phyloP scores from a whole-genome alignment of 768 basidiomycete genomes.

The Hygrocybe coccinea region DNA sequence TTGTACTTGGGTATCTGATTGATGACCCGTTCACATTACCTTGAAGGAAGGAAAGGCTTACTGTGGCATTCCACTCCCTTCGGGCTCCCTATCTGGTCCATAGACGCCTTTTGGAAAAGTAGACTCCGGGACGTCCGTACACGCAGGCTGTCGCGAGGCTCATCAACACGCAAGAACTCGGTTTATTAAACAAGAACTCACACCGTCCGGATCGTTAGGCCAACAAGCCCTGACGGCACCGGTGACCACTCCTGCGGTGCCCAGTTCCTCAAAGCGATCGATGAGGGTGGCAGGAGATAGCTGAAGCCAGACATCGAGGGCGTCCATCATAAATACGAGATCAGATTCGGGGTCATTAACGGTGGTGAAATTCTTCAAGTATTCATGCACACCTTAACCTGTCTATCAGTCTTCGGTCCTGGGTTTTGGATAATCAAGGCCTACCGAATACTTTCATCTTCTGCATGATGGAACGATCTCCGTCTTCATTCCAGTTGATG shows the following conservation, averaged over 20 bases:
- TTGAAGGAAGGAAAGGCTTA: background rate
- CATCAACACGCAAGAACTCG: background rate
- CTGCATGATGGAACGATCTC: slow-evolving; percentile 9
- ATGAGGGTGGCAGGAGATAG: slow-evolving; percentile 8
- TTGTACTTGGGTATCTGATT: background rate
- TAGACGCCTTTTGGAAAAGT: slow-evolving; percentile 8
- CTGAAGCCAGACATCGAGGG: slow-evolving; percentile 13
- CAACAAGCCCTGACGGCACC: slow-evolving; percentile 14
- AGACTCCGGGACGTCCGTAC: slow-evolving; percentile 12
- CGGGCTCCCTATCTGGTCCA: background rate
- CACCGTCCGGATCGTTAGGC: slow-evolving; percentile 11
- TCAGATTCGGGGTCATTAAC: slow-evolving; percentile 1
- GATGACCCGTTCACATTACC: too few species aligned
- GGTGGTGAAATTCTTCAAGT: background rate
- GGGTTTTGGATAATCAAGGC: background rate
- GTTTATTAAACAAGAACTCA: background rate
- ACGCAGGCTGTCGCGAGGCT: slow-evolving; percentile 5
- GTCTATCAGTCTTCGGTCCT: background rate
- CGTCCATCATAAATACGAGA: slow-evolving; percentile 15
- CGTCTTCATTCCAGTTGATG: slow-evolving; percentile 12
- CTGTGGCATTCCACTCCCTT: background rate
- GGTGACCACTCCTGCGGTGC: slow-evolving; percentile 5
- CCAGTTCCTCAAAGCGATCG: slow-evolving; percentile 6
- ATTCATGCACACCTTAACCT: slow-evolving; percentile 8
- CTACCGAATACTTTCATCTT: slow-evolving; percentile 12